Base-by-base conservation (phyloP, 2,329 filamentous ascomycete genomes). In the Penicillium sp. region DNA sequence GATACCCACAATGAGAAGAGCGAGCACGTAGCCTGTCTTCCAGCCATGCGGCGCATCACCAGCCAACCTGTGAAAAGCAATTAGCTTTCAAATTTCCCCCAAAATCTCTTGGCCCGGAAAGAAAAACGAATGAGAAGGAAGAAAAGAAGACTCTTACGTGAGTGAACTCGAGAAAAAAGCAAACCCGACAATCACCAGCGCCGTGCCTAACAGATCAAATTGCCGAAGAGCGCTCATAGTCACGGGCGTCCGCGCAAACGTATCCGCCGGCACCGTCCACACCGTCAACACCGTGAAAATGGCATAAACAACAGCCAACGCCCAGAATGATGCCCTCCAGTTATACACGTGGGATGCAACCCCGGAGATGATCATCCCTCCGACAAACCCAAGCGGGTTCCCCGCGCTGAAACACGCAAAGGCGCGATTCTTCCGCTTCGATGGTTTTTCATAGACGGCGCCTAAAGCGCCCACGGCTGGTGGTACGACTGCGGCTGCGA, bases 401-500 rank as follows among this genome's bases (percentile, higher is more conserved):
- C 79, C 79, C 0, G 77, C 77, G 27, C 70, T 74, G 56, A 84
- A 84, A 54, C 80, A 82, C 0, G 81, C 82, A 61, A 85, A 84
- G 0, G 78, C 82, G 51, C 74, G 70, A 54, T 85, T 85, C 70
- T 85, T 84, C n/a, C 82, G 68, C 48, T 73, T 74, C 9, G 73
- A 77, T 0, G 83, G 83, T 55, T 73, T 73, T n/a, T 75, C 73
- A 54, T 88, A 88, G 6, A 81, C 76, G 0, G 77, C 75, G 11
- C 83, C 84, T 0, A 87, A 70, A 41, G 82, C 78, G 0, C 82
- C 83, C 40, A 84, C 79, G 0, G 82, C 81, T 0, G 83, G 80
- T 4, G 82, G 82, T 1, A 84, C 77, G 2, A 82, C 77, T 46
- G 80, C 79, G 1, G 84, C 84, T 5, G 78, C 79, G 47, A 78